A percentile compares a stretch with the other conserved stretches of the same genome.
These are phyloP conservation scores for Vaccinium vitisidaea DNA, from an alignment of 148 eudicot species.

Conservation along the genomic window DNA sequence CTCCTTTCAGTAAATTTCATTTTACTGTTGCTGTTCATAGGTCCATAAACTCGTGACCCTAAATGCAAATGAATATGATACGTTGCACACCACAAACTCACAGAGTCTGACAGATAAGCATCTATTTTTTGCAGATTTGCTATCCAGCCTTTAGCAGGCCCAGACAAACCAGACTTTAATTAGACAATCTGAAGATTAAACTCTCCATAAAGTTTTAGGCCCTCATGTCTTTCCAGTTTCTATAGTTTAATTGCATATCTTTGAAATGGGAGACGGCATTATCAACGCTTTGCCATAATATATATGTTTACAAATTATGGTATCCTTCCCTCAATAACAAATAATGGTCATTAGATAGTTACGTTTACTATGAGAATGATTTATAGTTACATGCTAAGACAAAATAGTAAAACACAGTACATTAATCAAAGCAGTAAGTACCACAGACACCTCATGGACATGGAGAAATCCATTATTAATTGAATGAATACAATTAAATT, in stretches of 20 bases:
- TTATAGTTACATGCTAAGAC: background rate
- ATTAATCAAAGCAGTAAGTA: background rate
- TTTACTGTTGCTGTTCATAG: background rate
- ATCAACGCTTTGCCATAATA: background rate
- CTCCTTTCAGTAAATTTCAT: background rate
- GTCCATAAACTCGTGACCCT: background rate
- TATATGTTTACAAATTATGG: too few relatives aligned
- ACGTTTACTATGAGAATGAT: background rate
- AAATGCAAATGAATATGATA: background rate
- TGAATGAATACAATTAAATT: background rate
- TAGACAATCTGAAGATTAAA: background rate
- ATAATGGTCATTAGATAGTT: background rate
- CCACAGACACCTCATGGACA: background rate
- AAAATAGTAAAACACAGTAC: background rate
- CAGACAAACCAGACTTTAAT: background rate
- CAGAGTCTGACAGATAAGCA: background rate
- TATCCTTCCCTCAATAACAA: background rate
- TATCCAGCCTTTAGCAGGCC: slow-evolving; percentile 1
- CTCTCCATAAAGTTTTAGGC: background rate
- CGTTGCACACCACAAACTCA: background rate
- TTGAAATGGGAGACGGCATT: background rate
- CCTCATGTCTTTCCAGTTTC: background rate
- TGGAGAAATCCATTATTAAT: background rate
- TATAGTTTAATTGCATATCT: background rate
- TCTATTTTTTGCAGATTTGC: background rate